phyloP scores from a whole-genome alignment of 2,329 filamentous ascomycete genomes.

The Raffaelea arxii region DNA sequence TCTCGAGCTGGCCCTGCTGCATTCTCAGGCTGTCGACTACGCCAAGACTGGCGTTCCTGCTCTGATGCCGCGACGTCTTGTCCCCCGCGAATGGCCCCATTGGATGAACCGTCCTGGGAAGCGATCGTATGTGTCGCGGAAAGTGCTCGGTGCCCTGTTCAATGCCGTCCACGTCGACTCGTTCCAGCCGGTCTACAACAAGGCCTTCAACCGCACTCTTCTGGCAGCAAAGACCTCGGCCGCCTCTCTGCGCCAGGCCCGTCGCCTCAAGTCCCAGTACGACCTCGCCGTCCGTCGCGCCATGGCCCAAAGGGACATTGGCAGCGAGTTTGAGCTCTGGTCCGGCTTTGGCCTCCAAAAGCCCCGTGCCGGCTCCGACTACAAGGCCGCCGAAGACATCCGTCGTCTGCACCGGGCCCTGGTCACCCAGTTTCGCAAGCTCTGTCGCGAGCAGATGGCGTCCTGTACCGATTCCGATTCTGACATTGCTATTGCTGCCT shows the following conservation, averaged over 20 bases:
- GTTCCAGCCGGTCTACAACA: slow-evolving; percentile 63
- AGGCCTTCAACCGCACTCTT: slow-evolving; percentile 68
- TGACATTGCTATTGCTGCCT: slow-evolving; percentile 64
- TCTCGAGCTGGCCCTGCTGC: slow-evolving; percentile 63
- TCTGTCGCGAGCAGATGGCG: slow-evolving; percentile 51
- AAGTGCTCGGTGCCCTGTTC: slow-evolving; percentile 72
- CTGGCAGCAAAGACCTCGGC: slow-evolving; percentile 42
- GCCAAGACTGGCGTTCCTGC: slow-evolving; percentile 81
- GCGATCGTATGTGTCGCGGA: slow-evolving; percentile 54
- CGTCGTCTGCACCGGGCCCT: slow-evolving; percentile 56
- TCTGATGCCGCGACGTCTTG: slow-evolving; percentile 49
- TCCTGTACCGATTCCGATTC: too few species aligned
- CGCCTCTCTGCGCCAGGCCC: slow-evolving; percentile 47
- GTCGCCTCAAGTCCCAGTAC: slow-evolving; percentile 63
- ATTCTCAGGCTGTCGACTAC: slow-evolving; percentile 91
- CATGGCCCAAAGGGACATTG: slow-evolving; percentile 76
- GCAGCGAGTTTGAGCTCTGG: slow-evolving; percentile 87
- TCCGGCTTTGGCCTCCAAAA: slow-evolving; percentile 74
- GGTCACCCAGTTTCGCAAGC: slow-evolving; percentile 56
- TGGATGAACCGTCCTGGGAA: slow-evolving; percentile 67
- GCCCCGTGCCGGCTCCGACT: slow-evolving; percentile 63
- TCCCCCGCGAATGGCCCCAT: slow-evolving; percentile 64
- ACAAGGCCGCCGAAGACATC: slow-evolving; percentile 80
- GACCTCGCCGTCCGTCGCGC: slow-evolving; percentile 67
- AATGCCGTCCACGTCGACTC: slow-evolving; percentile 59